Base-by-base conservation (phyloP, 129 eudicot genomes). In the Tagetes patula region DNA sequence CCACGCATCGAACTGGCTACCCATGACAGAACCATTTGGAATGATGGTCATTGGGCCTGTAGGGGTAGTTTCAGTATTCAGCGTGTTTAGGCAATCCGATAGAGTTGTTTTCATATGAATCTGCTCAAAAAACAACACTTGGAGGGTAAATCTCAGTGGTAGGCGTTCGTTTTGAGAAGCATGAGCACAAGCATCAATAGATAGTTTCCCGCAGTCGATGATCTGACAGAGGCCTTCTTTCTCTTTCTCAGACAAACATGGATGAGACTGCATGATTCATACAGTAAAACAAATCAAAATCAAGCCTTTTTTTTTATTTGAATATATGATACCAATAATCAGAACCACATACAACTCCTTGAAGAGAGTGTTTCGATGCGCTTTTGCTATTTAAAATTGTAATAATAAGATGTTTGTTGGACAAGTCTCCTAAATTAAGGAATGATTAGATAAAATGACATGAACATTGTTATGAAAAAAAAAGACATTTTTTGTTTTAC, bases 51-150 rank as follows among this genome's bases (percentile, higher is more conserved):
- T 31, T 8, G 79, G 84, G 38, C 75, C 72, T 5, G 81, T 69
- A 47, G 82, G 87, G 79, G 74, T 86, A 56, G 39, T 81, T 82
- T 87, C 89, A 7, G 78, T 33, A 52, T 89, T 83, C 54, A 83
- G 4, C 71, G 68, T 82, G 14, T 89, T 71, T 37, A 90, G 84
- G 73, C 79, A 85, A 58, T 87, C 83, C 3, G 85, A 81, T 66
- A 93, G 70, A 65, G 92, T 84, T 52, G 86, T 85, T 74, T 86
- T 82, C 47, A 92, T 53, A 58, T 89, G 96, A 86, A 89, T 63
- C 56, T 92, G 97, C 86, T 89, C 94, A 59, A 92, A 89, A 76
- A 92, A 89, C 67, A 92, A 82, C 65, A 92, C 94, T 80, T 93
- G 96, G 63, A 93, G 85, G 76, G 86, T 81, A 63, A 90, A 78